These are phyloP conservation scores for Microcyclospora pomicola DNA, from an alignment of 2,329 filamentous ascomycete species.

Conservation along the genomic window DNA sequence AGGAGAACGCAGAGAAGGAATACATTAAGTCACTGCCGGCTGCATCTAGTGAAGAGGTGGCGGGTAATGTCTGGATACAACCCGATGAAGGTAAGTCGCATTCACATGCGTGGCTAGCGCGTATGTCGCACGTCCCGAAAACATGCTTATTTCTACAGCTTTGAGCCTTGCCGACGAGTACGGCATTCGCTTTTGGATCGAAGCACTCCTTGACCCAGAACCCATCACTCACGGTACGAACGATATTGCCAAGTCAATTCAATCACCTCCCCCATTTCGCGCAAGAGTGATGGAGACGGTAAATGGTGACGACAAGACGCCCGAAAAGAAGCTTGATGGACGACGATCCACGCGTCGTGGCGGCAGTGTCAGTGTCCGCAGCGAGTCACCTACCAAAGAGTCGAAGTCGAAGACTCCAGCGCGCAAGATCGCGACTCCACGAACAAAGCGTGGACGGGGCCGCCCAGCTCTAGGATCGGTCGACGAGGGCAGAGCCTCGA, in stretches of 20 bases:
- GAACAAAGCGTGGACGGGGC: constrained; percentile 35
- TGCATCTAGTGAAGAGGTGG: constrained; percentile 81
- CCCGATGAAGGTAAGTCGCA: constrained; percentile 48
- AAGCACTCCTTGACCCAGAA: constrained; percentile 77
- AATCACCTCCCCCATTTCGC: constrained; percentile 65
- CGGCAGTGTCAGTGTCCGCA: constrained; percentile 45
- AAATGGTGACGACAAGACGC: constrained; percentile 1
- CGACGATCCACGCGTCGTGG: constrained; percentile 23
- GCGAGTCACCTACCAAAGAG: constrained; percentile 41
- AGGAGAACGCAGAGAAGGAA: constrained; percentile 63
- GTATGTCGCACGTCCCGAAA: constrained; percentile 1
- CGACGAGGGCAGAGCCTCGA: constrained; percentile 14
- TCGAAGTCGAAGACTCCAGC: constrained; percentile 28
- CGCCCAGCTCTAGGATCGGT: constrained; percentile 21
- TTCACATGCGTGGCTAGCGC: constrained; percentile 4
- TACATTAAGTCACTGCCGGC: constrained; percentile 73
- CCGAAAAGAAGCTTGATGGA: constrained; percentile 5
- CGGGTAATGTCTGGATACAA: constrained; percentile 92
- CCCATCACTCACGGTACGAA: constrained; percentile 56
- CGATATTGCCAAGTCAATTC: constrained; percentile 52
- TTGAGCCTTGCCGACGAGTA: constrained; percentile 78
- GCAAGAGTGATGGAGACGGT: constrained; percentile 14
- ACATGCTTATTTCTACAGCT: constrained; percentile 38
- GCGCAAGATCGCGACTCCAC: constrained; percentile 38
- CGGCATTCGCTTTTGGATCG: constrained; percentile 72